Base-by-base conservation (phyloP, 257 asterid genomes). In the Solanum corneliomulleri region DNA sequence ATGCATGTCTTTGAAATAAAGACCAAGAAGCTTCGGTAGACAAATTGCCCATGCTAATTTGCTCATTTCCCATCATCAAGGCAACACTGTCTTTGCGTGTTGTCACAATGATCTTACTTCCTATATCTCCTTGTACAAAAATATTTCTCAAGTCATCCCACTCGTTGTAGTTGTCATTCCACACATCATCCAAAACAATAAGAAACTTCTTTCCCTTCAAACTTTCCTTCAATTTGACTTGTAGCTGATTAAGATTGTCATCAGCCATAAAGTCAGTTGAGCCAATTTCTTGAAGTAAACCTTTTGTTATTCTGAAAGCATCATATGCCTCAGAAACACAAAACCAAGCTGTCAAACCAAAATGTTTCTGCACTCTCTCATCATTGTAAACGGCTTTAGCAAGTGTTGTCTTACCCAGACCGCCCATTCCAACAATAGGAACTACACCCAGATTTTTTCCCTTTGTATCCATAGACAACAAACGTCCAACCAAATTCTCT, bases 401-500 rank as follows among this genome's bases (percentile, higher is more conserved):
- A 74, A 94, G 92, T 58, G 68, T 58, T 58, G 94, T 93, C 89
- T 92, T 93, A 77, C 94, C 96, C 33, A 93, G 88, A 14, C 95
- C 96, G 11, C 82, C 89, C 88, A 85, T 64, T 14, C 91, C 91
- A 41, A 86, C 85, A 42, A 88, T 76, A 16, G 89, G 77, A 33
- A 88, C 29, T 14, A 86, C 85, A 56, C 18, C 6, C 4, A 64
- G 3, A 8, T 12, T 12, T 9, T 77, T 64, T 1, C 4, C 49
- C 20, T 4, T 37, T 37, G 44, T 66, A 23, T 42, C 85, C 35
- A 5, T 37, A 58, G 49, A 37, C 3, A 88, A 25, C 4, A 88
- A 12, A 68, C 70, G 42, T 52, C 20, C 25, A 9, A 86, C 6
- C 72, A 90, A 52, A 52, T 83, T 29, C 21, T 74, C 86, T 44